phyloP scores from a whole-genome alignment of 305 asterid genomes.

The Coffea humblotiana region DNA sequence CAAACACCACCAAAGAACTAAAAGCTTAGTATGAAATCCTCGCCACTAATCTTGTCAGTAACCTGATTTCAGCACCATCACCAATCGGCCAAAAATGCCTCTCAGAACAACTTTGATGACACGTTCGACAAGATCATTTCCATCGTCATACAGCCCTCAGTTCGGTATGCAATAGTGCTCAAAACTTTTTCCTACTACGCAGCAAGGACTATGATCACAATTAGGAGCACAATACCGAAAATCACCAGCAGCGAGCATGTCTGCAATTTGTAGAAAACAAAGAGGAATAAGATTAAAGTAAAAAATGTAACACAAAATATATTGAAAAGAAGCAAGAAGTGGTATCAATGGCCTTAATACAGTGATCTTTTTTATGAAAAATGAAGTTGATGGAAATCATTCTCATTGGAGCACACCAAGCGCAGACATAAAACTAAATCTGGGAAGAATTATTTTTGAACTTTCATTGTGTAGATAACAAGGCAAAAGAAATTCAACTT shows the following conservation, averaged over 20 bases:
- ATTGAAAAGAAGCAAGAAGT: neutral
- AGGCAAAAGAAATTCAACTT: too few species aligned
- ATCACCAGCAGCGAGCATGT: constrained; percentile 81
- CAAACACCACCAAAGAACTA: constrained; percentile 18
- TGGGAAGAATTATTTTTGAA: too few species aligned
- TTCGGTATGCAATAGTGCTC: neutral
- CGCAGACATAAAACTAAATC: too few species aligned
- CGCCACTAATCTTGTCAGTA: constrained; percentile 11
- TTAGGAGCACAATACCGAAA: constrained; percentile 71
- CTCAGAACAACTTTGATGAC: neutral
- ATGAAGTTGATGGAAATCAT: too few species aligned
- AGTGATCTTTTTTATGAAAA: too few species aligned
- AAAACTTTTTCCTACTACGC: constrained; percentile 38
- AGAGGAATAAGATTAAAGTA: neutral
- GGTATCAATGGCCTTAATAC: too few species aligned
- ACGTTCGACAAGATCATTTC: neutral
- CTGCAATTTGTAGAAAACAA: constrained; percentile 38
- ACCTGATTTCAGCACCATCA: constrained; percentile 21
- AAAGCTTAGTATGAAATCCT: constrained; percentile 21
- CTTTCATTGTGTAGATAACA: too few species aligned
- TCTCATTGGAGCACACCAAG: too few species aligned
- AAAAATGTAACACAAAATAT: too few species aligned
- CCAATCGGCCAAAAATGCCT: constrained; percentile 25
- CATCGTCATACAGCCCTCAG: neutral
- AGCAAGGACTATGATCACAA: constrained; percentile 68